These are phyloP conservation scores for Globisporangium polare DNA, from an alignment of 352 stramenopile genomes.

Conservation along the genomic window DNA sequence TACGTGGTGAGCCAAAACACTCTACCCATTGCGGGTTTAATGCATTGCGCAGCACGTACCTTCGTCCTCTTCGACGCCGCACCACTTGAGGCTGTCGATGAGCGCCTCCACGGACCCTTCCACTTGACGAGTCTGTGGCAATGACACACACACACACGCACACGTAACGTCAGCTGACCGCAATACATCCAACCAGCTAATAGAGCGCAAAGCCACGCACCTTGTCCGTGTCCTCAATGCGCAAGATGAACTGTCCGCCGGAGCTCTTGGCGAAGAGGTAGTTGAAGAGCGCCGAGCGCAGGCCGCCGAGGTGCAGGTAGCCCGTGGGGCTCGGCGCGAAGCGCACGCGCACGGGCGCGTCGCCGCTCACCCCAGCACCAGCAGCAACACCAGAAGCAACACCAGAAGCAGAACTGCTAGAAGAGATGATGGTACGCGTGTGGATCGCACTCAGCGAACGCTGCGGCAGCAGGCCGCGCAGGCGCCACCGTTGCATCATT, in stretches of 20 bases:
- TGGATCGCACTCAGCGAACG: not conserved
- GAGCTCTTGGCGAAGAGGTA: constrained; percentile 88
- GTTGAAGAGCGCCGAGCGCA: constrained; percentile 92
- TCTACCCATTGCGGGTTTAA: not conserved
- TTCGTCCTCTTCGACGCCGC: constrained; percentile 97
- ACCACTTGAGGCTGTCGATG: constrained; percentile 90
- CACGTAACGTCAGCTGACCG: not conserved
- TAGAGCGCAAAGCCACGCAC: constrained; percentile 16
- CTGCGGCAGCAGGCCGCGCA: constrained; percentile 8
- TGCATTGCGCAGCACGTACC: too few relatives aligned
- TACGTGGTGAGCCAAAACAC: not conserved
- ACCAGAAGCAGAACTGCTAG: not conserved
- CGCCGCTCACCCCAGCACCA: not conserved
- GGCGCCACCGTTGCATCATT: constrained; percentile 5
- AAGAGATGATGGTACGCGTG: not conserved
- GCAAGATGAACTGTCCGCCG: constrained; percentile 85
- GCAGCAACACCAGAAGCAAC: not conserved
- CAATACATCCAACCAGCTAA: not conserved
- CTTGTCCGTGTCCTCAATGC: constrained; percentile 93
- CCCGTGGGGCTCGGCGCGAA: constrained; percentile 91
- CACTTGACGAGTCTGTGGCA: constrained; percentile 69
- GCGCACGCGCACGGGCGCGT: constrained; percentile 54
- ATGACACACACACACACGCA: not conserved
- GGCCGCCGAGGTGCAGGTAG: constrained; percentile 86
- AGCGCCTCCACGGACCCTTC: constrained; percentile 82